Conservation (phyloP, 2,329 filamentous ascomycete genomes). For the Colletotrichum salicis region DNA sequence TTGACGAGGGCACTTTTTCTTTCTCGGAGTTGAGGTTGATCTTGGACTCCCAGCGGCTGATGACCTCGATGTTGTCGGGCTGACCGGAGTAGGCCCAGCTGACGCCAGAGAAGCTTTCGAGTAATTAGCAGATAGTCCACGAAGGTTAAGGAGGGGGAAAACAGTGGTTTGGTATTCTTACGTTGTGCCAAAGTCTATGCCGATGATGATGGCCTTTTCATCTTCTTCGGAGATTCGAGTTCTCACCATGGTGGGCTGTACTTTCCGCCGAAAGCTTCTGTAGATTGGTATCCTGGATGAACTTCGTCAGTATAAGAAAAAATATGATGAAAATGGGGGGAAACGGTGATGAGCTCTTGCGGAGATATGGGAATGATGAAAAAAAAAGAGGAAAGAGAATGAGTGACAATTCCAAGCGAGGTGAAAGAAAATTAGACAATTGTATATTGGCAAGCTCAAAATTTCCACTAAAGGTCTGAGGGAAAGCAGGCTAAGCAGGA, state of each 20-base stretch:
- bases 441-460: too few relatives aligned
- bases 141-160: neutral
- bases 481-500: too few relatives aligned
- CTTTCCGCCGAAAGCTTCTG: neutral
- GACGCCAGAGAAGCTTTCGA: constrained; percentile 49
- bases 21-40: constrained; percentile 40
- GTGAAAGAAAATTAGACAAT: neutral
- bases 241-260: neutral
- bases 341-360: neutral
- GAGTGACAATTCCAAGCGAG: too few relatives aligned
- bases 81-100: constrained; percentile 49
- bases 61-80: constrained; percentile 41
- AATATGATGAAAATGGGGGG: neutral
- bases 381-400: neutral
- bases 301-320: neutral
- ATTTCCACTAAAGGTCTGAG: too few relatives aligned
- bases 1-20: constrained; percentile 45
- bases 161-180: constrained; percentile 36
- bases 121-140: neutral
- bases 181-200: constrained; percentile 61
- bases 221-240: neutral
- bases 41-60: constrained; percentile 45
- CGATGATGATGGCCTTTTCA: constrained; percentile 44
- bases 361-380: neutral
- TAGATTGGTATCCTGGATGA: neutral